Percentiles rank a stretch among this genome's conserved stretches.
phyloP scores from a whole-genome alignment of 805 yeast species.

The Candida tammaniensis region DNA sequence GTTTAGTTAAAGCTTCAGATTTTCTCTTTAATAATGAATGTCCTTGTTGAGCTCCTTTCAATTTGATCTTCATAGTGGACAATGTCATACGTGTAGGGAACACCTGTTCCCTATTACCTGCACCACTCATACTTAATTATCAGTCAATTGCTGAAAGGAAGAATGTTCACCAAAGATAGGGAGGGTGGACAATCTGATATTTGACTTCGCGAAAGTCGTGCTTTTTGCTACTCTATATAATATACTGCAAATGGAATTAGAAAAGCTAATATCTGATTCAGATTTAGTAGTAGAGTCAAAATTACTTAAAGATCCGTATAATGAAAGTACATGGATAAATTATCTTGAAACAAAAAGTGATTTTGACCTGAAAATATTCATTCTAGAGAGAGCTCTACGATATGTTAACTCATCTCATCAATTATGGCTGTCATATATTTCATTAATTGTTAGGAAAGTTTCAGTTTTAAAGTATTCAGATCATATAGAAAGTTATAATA shows the following conservation, averaged over 20 bases:
- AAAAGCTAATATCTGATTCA: slow-evolving; percentile 14
- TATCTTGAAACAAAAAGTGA: slow-evolving; percentile 29
- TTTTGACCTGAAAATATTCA: slow-evolving; percentile 38
- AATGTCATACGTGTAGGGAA: slow-evolving; percentile 98
- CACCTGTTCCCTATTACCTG: slow-evolving; percentile 87
- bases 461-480: slow-evolving; percentile 16
- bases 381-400: slow-evolving; percentile 51
- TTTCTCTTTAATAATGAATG: slow-evolving; percentile 90
- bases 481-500: slow-evolving; percentile 26
- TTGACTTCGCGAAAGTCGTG: slow-evolving; percentile 6
- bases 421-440: slow-evolving; percentile 54
- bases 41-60: slow-evolving; percentile 97
- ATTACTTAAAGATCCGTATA: slow-evolving; percentile 30
- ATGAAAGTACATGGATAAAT: slow-evolving; percentile 42
- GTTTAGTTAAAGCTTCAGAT: slow-evolving; percentile 93
- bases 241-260: slow-evolving; percentile 13
- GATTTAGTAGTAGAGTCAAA: slow-evolving; percentile 37
- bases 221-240: slow-evolving; percentile 19
- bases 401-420: slow-evolving; percentile 45
- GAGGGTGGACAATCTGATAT: no score
- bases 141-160: neutral
- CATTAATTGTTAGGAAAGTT: slow-evolving; percentile 33
- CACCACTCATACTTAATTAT: slow-evolving; percentile 50
- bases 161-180: no score
- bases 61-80: slow-evolving; percentile 89